phyloP scores from a whole-genome alignment of 805 yeast genomes.

The Metschnikowia henanensis region DNA sequence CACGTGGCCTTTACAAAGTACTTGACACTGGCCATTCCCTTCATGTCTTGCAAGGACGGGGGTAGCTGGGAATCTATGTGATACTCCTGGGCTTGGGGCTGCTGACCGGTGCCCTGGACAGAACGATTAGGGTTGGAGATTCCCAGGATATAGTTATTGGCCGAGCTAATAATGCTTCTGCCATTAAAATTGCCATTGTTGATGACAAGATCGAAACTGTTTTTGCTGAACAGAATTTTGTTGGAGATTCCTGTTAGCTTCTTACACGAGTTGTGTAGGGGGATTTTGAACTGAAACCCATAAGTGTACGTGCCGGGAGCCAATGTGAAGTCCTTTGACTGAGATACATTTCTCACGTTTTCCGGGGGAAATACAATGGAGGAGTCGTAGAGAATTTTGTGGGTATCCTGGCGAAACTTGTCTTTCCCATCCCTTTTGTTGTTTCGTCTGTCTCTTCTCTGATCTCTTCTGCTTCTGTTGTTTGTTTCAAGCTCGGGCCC shows the following conservation, averaged over 20 bases:
- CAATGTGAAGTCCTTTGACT: constrained; percentile 45
- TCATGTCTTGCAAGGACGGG: constrained; percentile 13
- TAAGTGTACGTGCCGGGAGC: constrained; percentile 52
- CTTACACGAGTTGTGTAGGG: constrained; percentile 36
- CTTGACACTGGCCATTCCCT: constrained; percentile 38
- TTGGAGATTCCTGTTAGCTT: constrained; percentile 35
- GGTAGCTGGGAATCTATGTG: constrained; percentile 17
- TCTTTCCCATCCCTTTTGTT: constrained; percentile 17
- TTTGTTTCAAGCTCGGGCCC: not conserved
- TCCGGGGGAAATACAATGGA: constrained; percentile 52
- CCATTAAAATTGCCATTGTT: constrained; percentile 27
- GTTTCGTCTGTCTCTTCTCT: constrained; percentile 12
- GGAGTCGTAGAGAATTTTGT: constrained; percentile 50
- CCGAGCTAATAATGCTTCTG: constrained; percentile 23
- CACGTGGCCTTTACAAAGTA: constrained; percentile 65
- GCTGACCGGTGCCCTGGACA: not conserved
- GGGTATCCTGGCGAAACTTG: constrained; percentile 34
- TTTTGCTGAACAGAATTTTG: constrained; percentile 30
- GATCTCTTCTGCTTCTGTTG: not conserved
- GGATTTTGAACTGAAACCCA: constrained; percentile 49
- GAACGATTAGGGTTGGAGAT: not conserved
- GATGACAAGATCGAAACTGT: constrained; percentile 28
- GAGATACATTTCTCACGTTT: constrained; percentile 44
- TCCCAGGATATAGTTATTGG: constrained; percentile 10
- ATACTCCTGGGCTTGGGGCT: constrained; percentile 4